Conservation (phyloP, 805 yeast species). For the Kuraishia molischiana region DNA sequence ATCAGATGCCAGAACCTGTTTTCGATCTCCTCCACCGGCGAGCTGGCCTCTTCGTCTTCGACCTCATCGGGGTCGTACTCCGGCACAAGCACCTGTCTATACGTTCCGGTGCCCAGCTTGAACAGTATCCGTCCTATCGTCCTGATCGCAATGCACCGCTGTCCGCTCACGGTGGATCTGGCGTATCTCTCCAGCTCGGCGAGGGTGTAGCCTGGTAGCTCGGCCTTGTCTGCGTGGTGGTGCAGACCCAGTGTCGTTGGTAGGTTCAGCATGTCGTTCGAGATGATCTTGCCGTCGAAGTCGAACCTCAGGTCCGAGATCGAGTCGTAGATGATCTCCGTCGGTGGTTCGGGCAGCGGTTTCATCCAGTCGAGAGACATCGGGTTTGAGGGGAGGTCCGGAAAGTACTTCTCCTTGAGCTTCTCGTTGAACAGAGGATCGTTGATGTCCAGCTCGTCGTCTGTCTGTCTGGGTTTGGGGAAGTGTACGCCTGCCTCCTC, state of each 20-base stretch:
- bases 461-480: constrained; percentile 36
- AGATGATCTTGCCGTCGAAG: constrained; percentile 69
- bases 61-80: constrained; percentile 26
- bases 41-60: constrained; percentile 13
- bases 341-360: constrained; percentile 32
- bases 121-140: constrained; percentile 81
- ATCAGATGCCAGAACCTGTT: constrained; percentile 63
- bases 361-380: constrained; percentile 90
- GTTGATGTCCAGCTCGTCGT: constrained; percentile 42
- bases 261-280: constrained; percentile 27
- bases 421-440: constrained; percentile 76
- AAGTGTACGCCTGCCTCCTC: constrained; percentile 51
- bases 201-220: constrained; percentile 86
- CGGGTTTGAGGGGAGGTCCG: constrained; percentile 79
- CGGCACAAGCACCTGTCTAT: constrained; percentile 19
- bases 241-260: constrained; percentile 67
- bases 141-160: constrained; percentile 78
- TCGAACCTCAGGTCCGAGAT: constrained; percentile 77
- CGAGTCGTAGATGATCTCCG: constrained; percentile 34
- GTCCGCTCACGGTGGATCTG: constrained; percentile 74
- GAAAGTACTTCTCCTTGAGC: constrained; percentile 77
- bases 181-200: constrained; percentile 72
- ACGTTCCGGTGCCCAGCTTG: constrained; percentile 58
- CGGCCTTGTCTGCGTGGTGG: constrained; percentile 86
- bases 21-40: constrained; percentile 13